Evolutionary conservation across 2,329 filamentous ascomycete genomes (phyloP), one percentile per base, ranked within the genome.

Genomic region (Claviceps pazoutovae): DNA sequence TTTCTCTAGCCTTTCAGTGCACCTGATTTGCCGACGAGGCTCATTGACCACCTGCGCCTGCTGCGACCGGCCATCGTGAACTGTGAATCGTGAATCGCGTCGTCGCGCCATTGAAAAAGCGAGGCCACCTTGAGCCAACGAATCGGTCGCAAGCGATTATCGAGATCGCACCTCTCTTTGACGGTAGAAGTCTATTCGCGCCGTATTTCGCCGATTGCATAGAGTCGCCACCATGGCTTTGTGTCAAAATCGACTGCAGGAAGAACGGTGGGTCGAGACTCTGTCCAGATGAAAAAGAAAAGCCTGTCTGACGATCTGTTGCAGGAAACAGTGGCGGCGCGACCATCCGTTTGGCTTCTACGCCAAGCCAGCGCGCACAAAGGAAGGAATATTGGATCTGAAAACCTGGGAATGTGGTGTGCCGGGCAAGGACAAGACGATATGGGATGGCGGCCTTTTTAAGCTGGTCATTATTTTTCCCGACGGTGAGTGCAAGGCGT

Each of bases 341-440:
- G 91, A 98, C 61, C 93, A 98, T 64, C 94, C 94, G 0, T 98
- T 98, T 64, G 93, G 93, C 55, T 98, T 98, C 73, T 95, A 86
- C 68, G 93, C 93, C 23, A 88, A 90, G 64, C 93, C 94, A 13
- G 74, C 83, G 56, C 86, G 91, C 60, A 90, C 82, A 56, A 68
- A 83, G 17, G 78, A 88, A 58, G 90, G 89, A 51, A 81, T 88
- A 1, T 78, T 97, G 50, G 93, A 98, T 64, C 75, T 98, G 57
- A 95, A 96, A 76, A 80, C 82, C 57, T 98, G 93, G 93, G 90
- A 97, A 61, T 97, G 93, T 63, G 90, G 90, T 44, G 86, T 98
- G 44, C 93, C 93, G 3, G 93, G 94, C 62, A 96, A 95, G 66
- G 84, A 95, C 55, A 93, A 94, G 74, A 98, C 94, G 0, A 83